These are phyloP conservation scores for Pseudogymnoascus sp. DNA, from an alignment of 2,329 filamentous ascomycete species.

Conservation along the genomic window DNA sequence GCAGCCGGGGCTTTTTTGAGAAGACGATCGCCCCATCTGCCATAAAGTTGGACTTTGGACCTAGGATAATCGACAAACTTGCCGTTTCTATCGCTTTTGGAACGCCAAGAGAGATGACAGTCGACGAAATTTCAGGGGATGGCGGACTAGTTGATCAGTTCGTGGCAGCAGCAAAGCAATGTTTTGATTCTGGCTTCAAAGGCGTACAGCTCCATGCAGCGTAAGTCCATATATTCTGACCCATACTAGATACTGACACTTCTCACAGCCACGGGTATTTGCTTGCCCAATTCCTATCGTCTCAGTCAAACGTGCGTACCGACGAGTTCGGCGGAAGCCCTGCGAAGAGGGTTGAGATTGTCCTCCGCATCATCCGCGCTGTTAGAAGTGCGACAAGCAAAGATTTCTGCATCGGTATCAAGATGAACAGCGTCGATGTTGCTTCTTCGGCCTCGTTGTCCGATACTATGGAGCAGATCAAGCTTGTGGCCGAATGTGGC, in stretches of 20 bases:
- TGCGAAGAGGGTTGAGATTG: slow-evolving; percentile 60
- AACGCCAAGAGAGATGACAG: slow-evolving; percentile 47
- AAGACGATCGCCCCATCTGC: slow-evolving; percentile 38
- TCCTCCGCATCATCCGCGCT: slow-evolving; percentile 57
- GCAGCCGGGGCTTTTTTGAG: slow-evolving; percentile 28
- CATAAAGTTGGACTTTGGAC: slow-evolving; percentile 35
- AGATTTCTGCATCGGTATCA: slow-evolving; percentile 42
- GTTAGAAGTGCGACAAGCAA: slow-evolving; percentile 34
- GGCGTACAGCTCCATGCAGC: slow-evolving; percentile 45
- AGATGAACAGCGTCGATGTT: slow-evolving; percentile 50
- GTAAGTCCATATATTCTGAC: slow-evolving; percentile 22
- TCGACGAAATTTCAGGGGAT: slow-evolving; percentile 37
- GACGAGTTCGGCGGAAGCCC: slow-evolving; percentile 61
- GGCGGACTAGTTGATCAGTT: slow-evolving; percentile 43
- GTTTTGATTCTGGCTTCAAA: slow-evolving; percentile 41
- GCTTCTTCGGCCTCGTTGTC: slow-evolving; percentile 31
- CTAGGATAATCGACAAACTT: slow-evolving; percentile 28
- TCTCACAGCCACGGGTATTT: slow-evolving; percentile 57
- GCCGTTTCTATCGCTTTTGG: slow-evolving; percentile 36
- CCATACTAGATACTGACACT: neutral
- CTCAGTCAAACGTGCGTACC: slow-evolving; percentile 56
- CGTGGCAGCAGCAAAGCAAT: slow-evolving; percentile 41
- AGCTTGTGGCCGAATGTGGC: slow-evolving; percentile 37
- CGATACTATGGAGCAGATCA: slow-evolving; percentile 50
- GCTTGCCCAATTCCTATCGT: slow-evolving; percentile 60